phyloP scores from a whole-genome alignment of 1,284 basidiomycete genomes.

The Quambalaria eucalypti region DNA sequence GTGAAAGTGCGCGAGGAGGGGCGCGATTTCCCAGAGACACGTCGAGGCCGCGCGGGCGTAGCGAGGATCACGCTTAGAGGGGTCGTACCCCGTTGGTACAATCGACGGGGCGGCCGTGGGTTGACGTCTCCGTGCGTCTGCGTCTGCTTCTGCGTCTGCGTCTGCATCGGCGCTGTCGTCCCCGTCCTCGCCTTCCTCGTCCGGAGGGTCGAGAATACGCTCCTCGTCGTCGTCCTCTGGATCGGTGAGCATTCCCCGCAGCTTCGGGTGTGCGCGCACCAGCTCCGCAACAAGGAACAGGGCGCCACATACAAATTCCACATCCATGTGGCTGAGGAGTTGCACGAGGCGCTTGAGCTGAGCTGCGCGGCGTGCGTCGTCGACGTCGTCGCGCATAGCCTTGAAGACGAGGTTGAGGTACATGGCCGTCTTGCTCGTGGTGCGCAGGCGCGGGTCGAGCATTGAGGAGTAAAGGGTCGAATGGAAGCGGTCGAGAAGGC shows the following conservation, averaged over 20 bases:
- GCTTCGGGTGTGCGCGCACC: constrained; percentile 60
- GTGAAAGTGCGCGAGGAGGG: constrained; percentile 77
- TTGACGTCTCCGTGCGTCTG: constrained; percentile 25
- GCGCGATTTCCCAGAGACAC: constrained; percentile 38
- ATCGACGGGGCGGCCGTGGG: no score
- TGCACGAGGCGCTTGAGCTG: constrained; percentile 82
- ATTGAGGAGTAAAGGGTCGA: constrained; percentile 81
- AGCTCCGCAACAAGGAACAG: constrained; percentile 53
- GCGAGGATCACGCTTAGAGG: constrained; percentile 73
- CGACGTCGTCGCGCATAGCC: constrained; percentile 71
- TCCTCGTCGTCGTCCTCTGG: constrained; percentile 51
- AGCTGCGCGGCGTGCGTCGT: constrained; percentile 63
- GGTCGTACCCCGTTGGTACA: no score
- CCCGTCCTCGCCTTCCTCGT: constrained; percentile 27
- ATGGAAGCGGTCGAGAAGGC: constrained; percentile 65
- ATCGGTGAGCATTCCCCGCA: constrained; percentile 60
- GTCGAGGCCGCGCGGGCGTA: constrained; percentile 72
- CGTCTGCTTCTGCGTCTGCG: constrained; percentile 71
- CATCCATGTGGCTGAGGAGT: constrained; percentile 65
- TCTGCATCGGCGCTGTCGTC: constrained; percentile 49
- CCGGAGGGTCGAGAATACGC: constrained; percentile 51
- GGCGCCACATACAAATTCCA: constrained; percentile 83
- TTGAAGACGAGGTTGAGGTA: constrained; percentile 94
- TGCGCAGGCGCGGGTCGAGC: constrained; percentile 68
- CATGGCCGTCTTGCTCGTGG: constrained; percentile 90